These are phyloP conservation scores for Crithidia expoeki DNA, from an alignment of 208 protist genomes.

Conservation along the genomic window DNA sequence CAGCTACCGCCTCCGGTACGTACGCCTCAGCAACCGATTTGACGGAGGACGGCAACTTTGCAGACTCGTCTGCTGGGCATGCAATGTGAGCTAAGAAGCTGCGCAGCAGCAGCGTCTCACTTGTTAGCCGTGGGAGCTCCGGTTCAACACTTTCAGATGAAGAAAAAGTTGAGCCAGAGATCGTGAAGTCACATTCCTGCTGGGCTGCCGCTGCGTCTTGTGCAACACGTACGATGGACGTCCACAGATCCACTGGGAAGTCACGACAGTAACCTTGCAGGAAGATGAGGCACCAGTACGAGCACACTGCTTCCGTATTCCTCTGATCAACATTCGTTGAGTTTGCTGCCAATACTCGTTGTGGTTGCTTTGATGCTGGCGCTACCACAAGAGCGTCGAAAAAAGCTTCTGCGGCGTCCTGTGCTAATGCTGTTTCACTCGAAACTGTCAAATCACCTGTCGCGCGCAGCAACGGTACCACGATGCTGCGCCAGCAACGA, in stretches of 20 bases:
- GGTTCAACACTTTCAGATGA: neutral
- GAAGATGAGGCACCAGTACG: conserved; percentile 31
- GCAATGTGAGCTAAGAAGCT: conserved; percentile 32
- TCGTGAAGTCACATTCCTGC: neutral
- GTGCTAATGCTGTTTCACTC: neutral
- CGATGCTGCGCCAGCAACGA: conserved; percentile 20
- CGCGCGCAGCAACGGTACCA: conserved; percentile 17
- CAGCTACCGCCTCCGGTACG: conserved; percentile 1
- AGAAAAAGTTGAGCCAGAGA: neutral
- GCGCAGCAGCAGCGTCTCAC: conserved; percentile 28
- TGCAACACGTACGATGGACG: conserved; percentile 23
- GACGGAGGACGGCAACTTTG: neutral
- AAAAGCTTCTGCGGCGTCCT: neutral
- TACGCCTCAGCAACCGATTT: neutral
- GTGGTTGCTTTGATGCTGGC: neutral
- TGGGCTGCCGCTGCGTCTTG: conserved; percentile 12
- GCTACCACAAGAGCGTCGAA: conserved; percentile 13
- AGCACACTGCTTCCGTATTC: conserved; percentile 2
- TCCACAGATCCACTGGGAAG: conserved; percentile 18
- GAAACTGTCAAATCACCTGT: neutral
- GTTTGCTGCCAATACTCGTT: neutral
- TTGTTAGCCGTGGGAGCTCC: neutral
- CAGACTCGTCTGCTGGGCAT: neutral
- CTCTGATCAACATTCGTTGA: neutral
- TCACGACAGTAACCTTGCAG: conserved; percentile 32